phyloP scores from a whole-genome alignment of 345 rosid genomes.

The Schrenkiella parvula region DNA sequence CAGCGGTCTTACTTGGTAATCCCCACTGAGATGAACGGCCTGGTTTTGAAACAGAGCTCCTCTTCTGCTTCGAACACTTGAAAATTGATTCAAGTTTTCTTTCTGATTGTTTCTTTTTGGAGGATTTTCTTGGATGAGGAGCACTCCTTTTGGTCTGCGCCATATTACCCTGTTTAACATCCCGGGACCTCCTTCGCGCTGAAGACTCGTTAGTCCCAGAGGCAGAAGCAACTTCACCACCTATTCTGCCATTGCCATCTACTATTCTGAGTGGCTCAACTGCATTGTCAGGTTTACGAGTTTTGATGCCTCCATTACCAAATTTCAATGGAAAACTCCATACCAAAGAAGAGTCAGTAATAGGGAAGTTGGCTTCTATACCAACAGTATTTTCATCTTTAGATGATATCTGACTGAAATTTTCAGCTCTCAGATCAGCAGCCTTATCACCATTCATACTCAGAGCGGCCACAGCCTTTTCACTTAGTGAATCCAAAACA shows the following conservation, averaged over 20 bases:
- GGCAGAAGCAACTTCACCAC: slow-evolving; percentile 36
- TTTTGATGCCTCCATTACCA: slow-evolving; percentile 25
- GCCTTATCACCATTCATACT: slow-evolving; percentile 35
- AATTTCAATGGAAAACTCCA: slow-evolving; percentile 25
- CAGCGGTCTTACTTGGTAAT: slow-evolving; percentile 42
- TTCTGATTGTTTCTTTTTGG: slow-evolving; percentile 34
- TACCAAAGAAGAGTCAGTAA: slow-evolving; percentile 32
- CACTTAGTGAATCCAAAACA: slow-evolving; percentile 18
- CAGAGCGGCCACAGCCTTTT: slow-evolving; percentile 13
- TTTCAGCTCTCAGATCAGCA: slow-evolving; percentile 33
- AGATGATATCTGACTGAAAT: slow-evolving; percentile 17
- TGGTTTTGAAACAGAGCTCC: slow-evolving; percentile 61
- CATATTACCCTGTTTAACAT: slow-evolving; percentile 41
- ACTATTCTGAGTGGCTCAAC: slow-evolving; percentile 31
- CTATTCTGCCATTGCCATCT: slow-evolving; percentile 39
- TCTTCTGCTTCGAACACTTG: slow-evolving; percentile 55
- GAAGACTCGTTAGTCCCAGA: slow-evolving; percentile 40
- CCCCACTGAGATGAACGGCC: slow-evolving; percentile 82
- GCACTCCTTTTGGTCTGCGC: slow-evolving; percentile 41
- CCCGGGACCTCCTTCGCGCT: slow-evolving; percentile 42
- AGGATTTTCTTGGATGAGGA: slow-evolving; percentile 37
- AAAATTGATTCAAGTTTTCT: slow-evolving; percentile 35
- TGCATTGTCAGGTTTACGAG: slow-evolving; percentile 30
- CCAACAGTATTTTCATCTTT: slow-evolving; percentile 26
- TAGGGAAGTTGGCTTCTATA: slow-evolving; percentile 29